These are phyloP conservation scores for Botryotinia narcissicola DNA, from an alignment of 2,329 filamentous ascomycete genomes.

Conservation along the genomic window DNA sequence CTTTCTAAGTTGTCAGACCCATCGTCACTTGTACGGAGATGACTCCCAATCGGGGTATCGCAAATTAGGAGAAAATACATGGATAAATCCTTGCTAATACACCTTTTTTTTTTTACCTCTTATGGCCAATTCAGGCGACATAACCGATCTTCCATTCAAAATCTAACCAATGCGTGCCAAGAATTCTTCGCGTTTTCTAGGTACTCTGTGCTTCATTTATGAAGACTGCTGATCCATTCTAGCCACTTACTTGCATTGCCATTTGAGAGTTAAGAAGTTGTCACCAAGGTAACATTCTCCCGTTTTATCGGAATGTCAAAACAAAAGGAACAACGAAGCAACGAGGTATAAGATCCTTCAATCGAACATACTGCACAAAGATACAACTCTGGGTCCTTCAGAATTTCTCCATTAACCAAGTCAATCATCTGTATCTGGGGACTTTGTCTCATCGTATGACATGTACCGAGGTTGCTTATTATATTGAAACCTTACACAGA, in stretches of 20 bases:
- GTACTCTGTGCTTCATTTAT: not conserved
- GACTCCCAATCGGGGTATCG: not conserved
- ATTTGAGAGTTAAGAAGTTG: not conserved
- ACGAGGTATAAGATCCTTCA: not conserved
- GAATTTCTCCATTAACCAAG: not conserved
- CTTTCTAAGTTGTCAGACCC: not conserved
- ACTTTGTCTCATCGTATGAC: not conserved
- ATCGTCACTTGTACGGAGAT: conserved; percentile 7
- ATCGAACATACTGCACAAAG: not conserved
- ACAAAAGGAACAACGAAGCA: not conserved
- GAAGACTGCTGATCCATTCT: not conserved
- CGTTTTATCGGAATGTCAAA: not conserved
- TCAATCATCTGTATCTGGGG: not conserved
- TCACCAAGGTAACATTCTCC: not conserved
- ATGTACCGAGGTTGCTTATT: not conserved
- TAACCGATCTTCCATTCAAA: not conserved
- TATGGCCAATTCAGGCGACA: conserved; percentile 2
- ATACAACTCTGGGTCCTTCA: not conserved
- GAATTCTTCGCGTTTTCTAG: conserved; percentile 8
- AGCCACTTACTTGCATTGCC: not conserved
- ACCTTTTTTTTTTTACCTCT: not conserved
- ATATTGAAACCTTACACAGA: not conserved
- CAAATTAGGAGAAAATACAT: not conserved
- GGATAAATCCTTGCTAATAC: not conserved
- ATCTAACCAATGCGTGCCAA: not conserved